Evolutionary conservation across 352 stramenopile species (phyloP).

Genomic region (Phytophthora quininea): DNA sequence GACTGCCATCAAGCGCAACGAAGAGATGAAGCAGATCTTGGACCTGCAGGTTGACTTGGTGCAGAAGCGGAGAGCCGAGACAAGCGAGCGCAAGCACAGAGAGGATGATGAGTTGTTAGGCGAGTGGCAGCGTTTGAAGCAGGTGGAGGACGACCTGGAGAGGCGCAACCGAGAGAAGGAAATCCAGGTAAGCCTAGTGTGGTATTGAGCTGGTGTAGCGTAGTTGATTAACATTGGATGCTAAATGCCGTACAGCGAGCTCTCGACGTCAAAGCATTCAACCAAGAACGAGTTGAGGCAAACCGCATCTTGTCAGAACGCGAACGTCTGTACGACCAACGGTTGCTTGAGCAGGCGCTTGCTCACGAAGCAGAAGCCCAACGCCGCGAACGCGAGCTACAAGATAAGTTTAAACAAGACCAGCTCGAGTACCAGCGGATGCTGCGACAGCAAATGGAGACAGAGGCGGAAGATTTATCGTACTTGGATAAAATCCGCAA

Average conservation of each 20-base stretch:
- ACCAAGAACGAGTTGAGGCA: constrained; percentile 67
- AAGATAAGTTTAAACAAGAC: constrained; percentile 71
- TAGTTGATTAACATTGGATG: background rate
- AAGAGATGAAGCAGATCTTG: constrained; percentile 77
- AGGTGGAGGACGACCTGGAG: constrained; percentile 71
- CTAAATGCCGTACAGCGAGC: constrained; percentile 39
- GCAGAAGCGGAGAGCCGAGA: constrained; percentile 49
- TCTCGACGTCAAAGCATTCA: constrained; percentile 77
- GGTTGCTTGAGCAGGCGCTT: constrained; percentile 63
- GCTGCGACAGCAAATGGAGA: constrained; percentile 77
- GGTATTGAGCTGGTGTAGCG: background rate
- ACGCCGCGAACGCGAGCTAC: constrained; percentile 59
- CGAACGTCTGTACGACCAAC: constrained; percentile 71
- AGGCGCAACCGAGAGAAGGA: constrained; percentile 56
- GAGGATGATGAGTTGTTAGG: constrained; percentile 62
- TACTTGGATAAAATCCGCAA: constrained; percentile 74
- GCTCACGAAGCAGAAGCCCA: constrained; percentile 66
- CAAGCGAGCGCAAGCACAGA: constrained; percentile 42
- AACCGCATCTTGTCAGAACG: constrained; percentile 45
- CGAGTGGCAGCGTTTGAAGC: constrained; percentile 66
- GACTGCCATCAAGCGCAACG: constrained; percentile 50
- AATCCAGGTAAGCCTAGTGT: constrained; percentile 36
- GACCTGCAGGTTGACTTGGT: constrained; percentile 77
- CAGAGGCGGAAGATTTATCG: constrained; percentile 69
- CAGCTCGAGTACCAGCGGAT: constrained; percentile 80